Evolutionary conservation across 148 eudicot genomes (phyloP).

Genomic region (Beta vulgaris): DNA sequence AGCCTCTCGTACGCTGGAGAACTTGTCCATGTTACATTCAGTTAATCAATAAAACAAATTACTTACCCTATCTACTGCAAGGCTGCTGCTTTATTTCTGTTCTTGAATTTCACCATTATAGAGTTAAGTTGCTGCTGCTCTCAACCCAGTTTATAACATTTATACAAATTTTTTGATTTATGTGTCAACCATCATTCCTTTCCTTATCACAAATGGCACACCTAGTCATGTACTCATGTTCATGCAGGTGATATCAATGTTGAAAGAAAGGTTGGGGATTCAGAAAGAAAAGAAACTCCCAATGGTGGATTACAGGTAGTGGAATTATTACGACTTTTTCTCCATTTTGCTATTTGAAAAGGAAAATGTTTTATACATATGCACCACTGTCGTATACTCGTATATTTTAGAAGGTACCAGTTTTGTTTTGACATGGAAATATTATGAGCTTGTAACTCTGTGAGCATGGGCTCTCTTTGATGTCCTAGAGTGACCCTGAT

Average conservation of each 20-base stretch:
- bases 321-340: neutral
- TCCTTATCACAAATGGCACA: neutral
- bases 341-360: neutral
- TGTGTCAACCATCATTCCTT: neutral
- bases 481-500: neutral
- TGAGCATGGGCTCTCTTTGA: neutral
- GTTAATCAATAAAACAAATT: too few species aligned
- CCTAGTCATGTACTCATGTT: constrained; percentile 12
- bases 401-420: neutral
- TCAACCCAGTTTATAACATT: too few species aligned
- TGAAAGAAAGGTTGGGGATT: constrained; percentile 60
- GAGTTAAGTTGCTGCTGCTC: too few species aligned
- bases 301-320: constrained; percentile 66
- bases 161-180: neutral
- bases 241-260: constrained; percentile 57
- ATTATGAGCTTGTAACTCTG: neutral
- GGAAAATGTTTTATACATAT: neutral
- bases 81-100: too few species aligned
- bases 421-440: neutral
- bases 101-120: too few species aligned
- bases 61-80: too few species aligned
- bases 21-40: too few species aligned
- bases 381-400: neutral
- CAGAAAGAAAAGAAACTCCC: constrained; percentile 62
- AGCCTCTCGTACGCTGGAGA: too few species aligned